Evolutionary conservation across 768 basidiomycete genomes (phyloP), one percentile per base, ranked within the genome.

Genomic region (Cystoderma amianthinum): DNA sequence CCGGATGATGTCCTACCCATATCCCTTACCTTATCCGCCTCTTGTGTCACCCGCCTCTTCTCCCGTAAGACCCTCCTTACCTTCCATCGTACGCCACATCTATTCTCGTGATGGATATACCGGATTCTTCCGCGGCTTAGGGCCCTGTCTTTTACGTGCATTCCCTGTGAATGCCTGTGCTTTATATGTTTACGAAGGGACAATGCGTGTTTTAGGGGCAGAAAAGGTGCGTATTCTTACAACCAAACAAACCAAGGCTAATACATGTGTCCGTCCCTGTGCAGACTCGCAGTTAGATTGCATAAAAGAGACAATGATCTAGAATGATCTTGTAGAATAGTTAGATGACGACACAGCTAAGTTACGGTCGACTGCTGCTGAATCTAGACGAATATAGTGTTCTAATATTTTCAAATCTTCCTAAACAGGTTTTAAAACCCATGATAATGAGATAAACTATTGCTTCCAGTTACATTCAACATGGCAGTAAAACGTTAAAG

Each of bases 101-200:
- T 71, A 76, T 52, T 45, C 60, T 22, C 64, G 63, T 18, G 71
- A 78, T 38, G 82, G 82, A 5, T 41, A 69, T 30, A 46, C 62
- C 32, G 80, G 81, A 22, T 82, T 77, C 52, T 77, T 71, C 59
- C 71, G 84, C 48, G 87, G 85, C 1, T 62, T 86, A 19, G 74
- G 71, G 9, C 84, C 85, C 23, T 77, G 75, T 42, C 62, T 85
- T 18, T 59, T 88, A 44, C 69, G 85, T 45, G 83, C 87, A 15
- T 84, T 88, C 60, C 87, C 87, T 11, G 74, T 78, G 1, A 90
- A 90, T 56, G 85, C 85, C 1, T 82, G 77, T 36, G 87, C 85
- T 0, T 68, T 84, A 36, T 85, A 84, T 49, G 85, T 87, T 2
- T 90, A 85, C 58, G 85, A 88, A 61, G 81, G 77, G 30, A 67